Evolutionary conservation across 768 basidiomycete species (phyloP).

Genomic region (Boletus edulis): DNA sequence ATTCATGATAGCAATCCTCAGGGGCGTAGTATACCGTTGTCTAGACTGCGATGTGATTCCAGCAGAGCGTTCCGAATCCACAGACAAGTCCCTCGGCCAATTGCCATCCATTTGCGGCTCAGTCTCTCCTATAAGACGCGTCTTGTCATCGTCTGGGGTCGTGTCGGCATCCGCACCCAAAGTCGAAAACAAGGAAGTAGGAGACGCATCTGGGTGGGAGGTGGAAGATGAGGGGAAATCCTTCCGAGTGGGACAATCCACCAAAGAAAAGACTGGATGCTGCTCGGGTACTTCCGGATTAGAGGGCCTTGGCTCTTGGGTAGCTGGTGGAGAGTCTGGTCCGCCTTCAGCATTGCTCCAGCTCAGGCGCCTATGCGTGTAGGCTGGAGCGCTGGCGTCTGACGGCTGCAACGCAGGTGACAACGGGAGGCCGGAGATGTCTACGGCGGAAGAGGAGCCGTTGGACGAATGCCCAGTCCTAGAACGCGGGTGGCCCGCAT

Average conservation of each 20-base stretch:
- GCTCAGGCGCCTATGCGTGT: constrained; percentile 55
- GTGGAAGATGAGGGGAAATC: constrained; percentile 39
- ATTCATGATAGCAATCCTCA: constrained; percentile 57
- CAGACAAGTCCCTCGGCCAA: constrained; percentile 21
- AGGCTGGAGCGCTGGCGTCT: constrained; percentile 31
- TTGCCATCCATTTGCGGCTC: constrained; percentile 28
- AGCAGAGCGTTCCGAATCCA: constrained; percentile 51
- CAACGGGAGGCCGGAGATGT: no score
- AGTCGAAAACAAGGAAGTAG: constrained; percentile 46
- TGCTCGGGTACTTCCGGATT: constrained; percentile 29
- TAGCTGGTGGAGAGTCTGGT: constrained; percentile 44
- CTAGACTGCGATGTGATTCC: constrained; percentile 38
- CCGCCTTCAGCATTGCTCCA: constrained; percentile 50
- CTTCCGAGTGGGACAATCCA: constrained; percentile 32
- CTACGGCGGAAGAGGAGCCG: no score
- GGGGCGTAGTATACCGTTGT: constrained; percentile 46
- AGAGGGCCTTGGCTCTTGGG: constrained; percentile 20
- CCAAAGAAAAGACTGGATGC: constrained; percentile 50
- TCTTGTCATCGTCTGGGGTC: constrained; percentile 56
- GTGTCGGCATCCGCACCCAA: constrained; percentile 36
- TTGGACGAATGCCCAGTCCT: no score
- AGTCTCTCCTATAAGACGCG: constrained; percentile 52
- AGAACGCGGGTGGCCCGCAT: no score
- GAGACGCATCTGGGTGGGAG: constrained; percentile 48
- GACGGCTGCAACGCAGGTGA: constrained; percentile 9